Percentiles rank a stretch among this genome's conserved stretches.
Conservation (phyloP, 2,329 filamentous ascomycete genomes). For the Plenodomus lindquistii region DNA sequence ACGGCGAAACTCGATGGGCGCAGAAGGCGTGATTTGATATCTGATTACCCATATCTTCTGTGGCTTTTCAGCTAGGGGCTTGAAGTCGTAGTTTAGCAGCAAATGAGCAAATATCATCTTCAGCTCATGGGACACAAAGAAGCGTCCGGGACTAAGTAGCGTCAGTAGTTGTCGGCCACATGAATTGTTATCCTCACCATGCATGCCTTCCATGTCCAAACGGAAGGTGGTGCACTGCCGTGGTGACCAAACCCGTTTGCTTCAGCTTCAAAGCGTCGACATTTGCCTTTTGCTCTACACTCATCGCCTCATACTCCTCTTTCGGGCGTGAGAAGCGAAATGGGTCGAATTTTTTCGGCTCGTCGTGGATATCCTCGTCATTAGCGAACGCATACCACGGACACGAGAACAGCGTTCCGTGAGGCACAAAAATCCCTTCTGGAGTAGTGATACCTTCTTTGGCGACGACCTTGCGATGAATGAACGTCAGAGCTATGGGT, state of each 20-base stretch:
- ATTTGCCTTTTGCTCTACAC: conserved; percentile 17
- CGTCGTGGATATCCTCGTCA: conserved; percentile 20
- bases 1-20: conserved; percentile 10
- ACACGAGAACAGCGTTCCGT: conserved; percentile 21
- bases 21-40: conserved; percentile 8
- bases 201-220: conserved; percentile 63
- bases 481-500: conserved; percentile 53
- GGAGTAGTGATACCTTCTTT: conserved; percentile 82
- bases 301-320: conserved; percentile 25
- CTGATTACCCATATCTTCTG: conserved; percentile 21
- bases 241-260: conserved; percentile 58
- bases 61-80: conserved; percentile 28
- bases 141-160: conserved; percentile 39
- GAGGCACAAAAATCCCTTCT: conserved; percentile 54
- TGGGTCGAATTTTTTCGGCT: conserved; percentile 22
- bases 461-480: conserved; percentile 55
- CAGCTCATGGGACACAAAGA: conserved; percentile 43
- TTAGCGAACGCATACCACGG: conserved; percentile 21
- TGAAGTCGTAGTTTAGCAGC: conserved; percentile 45
- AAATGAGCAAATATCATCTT: conserved; percentile 45
- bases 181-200: conserved; percentile 25
- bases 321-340: conserved; percentile 29
- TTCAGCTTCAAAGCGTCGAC: conserved; percentile 32
- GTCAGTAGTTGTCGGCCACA: conserved; percentile 23
- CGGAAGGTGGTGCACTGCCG: conserved; percentile 54